These are phyloP conservation scores for Lithocarpus polystachyus DNA, from an alignment of 306 rosid genomes.

Conservation along the genomic window DNA sequence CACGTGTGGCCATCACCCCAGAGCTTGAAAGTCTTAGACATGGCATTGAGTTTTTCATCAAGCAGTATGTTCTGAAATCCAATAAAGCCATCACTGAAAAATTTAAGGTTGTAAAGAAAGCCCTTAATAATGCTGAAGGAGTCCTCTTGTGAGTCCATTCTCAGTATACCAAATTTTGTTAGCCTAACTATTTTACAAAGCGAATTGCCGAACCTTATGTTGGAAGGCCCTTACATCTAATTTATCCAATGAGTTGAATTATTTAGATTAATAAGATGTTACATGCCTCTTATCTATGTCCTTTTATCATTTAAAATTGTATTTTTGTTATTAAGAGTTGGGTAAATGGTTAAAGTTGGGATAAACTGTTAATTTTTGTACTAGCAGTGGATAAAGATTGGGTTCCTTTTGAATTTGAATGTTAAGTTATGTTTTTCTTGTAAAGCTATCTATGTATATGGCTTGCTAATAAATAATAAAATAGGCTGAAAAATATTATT, in stretches of 20 bases:
- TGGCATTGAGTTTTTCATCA: slow-evolving; percentile 66
- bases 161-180: slow-evolving; percentile 32
- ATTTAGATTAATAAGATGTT: not conserved
- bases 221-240: not conserved
- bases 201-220: not conserved
- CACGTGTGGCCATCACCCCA: slow-evolving; percentile 66
- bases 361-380: no score
- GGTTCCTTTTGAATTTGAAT: no score
- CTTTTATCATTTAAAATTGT: not conserved
- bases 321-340: no score
- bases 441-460: no score
- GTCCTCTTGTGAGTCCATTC: slow-evolving; percentile 53
- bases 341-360: no score
- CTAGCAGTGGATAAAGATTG: no score
- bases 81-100: slow-evolving; percentile 42
- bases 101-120: slow-evolving; percentile 67
- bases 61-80: slow-evolving; percentile 59
- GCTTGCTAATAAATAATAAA: no score
- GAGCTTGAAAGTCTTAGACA: slow-evolving; percentile 72
- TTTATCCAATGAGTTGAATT: not conserved
- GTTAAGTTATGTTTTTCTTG: no score
- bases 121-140: slow-evolving; percentile 75
- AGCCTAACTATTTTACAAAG: slow-evolving; percentile 4
- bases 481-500: no score
- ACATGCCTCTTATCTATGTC: not conserved